Evolutionary conservation across 176 grass and related monocot species (phyloP).

Genomic region (Juncus effusus): DNA sequence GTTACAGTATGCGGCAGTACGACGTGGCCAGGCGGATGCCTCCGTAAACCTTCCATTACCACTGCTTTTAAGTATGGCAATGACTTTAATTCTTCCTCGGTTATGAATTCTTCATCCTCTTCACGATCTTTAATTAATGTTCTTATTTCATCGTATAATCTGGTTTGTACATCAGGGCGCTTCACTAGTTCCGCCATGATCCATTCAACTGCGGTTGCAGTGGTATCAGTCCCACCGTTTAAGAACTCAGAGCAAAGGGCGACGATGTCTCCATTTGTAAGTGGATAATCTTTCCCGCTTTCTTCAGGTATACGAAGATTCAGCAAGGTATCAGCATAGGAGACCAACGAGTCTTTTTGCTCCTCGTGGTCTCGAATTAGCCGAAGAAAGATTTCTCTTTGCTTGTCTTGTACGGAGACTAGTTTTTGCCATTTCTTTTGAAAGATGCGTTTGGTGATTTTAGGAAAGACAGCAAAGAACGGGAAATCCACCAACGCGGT

Average conservation of each 20-base stretch:
- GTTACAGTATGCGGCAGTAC: conserved; percentile 44
- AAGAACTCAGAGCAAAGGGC: conserved; percentile 57
- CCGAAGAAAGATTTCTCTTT: conserved; percentile 35
- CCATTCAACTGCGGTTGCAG: conserved; percentile 51
- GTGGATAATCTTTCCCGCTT: conserved; percentile 13
- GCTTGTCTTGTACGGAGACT: conserved; percentile 20
- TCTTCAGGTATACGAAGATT: conserved; percentile 27
- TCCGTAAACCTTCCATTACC: conserved; percentile 50
- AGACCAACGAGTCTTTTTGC: neutral
- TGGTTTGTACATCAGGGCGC: conserved; percentile 33
- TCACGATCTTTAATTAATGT: neutral
- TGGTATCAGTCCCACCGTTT: conserved; percentile 40
- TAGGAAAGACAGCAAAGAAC: conserved; percentile 50
- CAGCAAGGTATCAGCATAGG: conserved; percentile 48
- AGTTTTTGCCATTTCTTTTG: conserved; percentile 24
- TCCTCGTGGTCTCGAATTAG: conserved; percentile 21
- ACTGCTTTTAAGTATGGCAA: conserved; percentile 62
- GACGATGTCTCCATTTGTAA: conserved; percentile 32
- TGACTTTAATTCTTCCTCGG: conserved; percentile 14
- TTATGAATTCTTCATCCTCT: neutral
- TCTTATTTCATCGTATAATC: conserved; percentile 34
- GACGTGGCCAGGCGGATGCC: conserved; percentile 48
- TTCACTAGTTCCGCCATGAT: conserved; percentile 63
- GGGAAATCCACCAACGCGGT: conserved; percentile 20
- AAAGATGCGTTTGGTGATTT: conserved; percentile 51